These are phyloP conservation scores for Cryphonectria parasitica DNA, from an alignment of 2,329 filamentous ascomycete genomes.

Conservation along the genomic window DNA sequence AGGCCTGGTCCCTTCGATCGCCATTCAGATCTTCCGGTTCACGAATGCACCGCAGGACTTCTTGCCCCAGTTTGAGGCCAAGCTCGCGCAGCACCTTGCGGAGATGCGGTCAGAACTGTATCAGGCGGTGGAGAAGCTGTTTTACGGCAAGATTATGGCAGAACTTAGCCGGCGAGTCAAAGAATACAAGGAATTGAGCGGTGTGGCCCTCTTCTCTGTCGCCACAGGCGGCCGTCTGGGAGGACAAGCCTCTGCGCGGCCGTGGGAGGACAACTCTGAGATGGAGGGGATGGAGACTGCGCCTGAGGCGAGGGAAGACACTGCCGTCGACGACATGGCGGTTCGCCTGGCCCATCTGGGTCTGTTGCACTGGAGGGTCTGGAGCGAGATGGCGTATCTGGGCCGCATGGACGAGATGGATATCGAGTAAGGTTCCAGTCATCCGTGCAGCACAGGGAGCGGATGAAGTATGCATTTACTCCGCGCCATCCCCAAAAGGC, in stretches of 20 bases:
- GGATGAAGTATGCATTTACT: not conserved
- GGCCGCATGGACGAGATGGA: constrained; percentile 41
- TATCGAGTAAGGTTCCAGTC: constrained; percentile 17
- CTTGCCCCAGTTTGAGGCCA: constrained; percentile 54
- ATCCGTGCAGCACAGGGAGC: not conserved
- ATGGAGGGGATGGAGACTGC: constrained; percentile 27
- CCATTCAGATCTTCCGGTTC: constrained; percentile 62
- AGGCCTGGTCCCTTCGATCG: constrained; percentile 55
- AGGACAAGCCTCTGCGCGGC: constrained; percentile 38
- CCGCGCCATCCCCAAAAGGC: not conserved
- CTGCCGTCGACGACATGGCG: constrained; percentile 68
- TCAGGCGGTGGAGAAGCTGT: constrained; percentile 52
- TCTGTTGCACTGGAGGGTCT: constrained; percentile 88
- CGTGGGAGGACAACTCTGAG: constrained; percentile 40
- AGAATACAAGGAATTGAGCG: constrained; percentile 57
- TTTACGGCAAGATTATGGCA: constrained; percentile 52
- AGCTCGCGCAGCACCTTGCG: constrained; percentile 50
- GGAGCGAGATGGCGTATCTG: constrained; percentile 74
- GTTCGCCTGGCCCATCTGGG: constrained; percentile 81
- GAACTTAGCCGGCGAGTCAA: constrained; percentile 55
- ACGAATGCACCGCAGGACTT: constrained; percentile 54
- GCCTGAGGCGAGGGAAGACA: constrained; percentile 54
- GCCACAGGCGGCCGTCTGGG: constrained; percentile 56
- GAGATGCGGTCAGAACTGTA: constrained; percentile 50
- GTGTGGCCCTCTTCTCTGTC: constrained; percentile 57